These are phyloP conservation scores for Verticillium klebahnii DNA, from an alignment of 2,329 filamentous ascomycete species.

Conservation along the genomic window DNA sequence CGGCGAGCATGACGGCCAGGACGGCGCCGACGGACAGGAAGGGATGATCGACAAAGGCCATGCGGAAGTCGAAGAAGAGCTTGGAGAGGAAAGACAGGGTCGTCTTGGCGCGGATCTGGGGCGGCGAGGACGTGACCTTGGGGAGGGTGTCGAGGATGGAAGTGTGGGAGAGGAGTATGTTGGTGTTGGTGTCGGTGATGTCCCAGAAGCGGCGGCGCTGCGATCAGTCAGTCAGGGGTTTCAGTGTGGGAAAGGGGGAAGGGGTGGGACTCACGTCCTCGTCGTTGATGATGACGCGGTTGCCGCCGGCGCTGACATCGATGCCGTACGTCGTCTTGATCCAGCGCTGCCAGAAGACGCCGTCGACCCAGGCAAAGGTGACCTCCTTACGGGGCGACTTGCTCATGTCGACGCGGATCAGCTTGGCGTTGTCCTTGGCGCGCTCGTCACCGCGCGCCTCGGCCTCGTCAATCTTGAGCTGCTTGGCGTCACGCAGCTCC, in stretches of 20 bases:
- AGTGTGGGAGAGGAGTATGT: conserved; percentile 83
- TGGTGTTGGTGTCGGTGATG: conserved; percentile 78
- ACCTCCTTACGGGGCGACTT: conserved; percentile 84
- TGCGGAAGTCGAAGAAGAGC: conserved; percentile 62
- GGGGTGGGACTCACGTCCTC: conserved; percentile 69
- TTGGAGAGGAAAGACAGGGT: conserved; percentile 70
- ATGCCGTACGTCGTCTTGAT: conserved; percentile 92
- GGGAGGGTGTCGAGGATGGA: conserved; percentile 84
- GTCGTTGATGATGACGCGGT: conserved; percentile 93
- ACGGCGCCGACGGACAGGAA: conserved; percentile 54
- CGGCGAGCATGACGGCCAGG: conserved; percentile 49
- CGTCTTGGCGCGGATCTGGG: conserved; percentile 70
- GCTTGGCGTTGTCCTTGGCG: conserved; percentile 81
- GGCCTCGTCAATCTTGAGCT: conserved; percentile 92
- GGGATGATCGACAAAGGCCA: conserved; percentile 54
- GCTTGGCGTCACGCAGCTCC: conserved; percentile 90
- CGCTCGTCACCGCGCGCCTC: conserved; percentile 89
- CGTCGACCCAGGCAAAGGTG: conserved; percentile 94
- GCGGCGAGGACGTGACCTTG: conserved; percentile 63
- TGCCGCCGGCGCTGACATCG: conserved; percentile 80
- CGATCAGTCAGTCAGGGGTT: conserved; percentile 26
- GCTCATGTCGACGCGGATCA: conserved; percentile 86
- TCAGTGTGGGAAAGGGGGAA: not conserved
- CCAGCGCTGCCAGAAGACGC: conserved; percentile 97
- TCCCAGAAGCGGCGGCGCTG: conserved; percentile 96